These are phyloP conservation scores for Thielaviopsis punctulata DNA, from an alignment of 2,329 filamentous ascomycete genomes.

Conservation along the genomic window DNA sequence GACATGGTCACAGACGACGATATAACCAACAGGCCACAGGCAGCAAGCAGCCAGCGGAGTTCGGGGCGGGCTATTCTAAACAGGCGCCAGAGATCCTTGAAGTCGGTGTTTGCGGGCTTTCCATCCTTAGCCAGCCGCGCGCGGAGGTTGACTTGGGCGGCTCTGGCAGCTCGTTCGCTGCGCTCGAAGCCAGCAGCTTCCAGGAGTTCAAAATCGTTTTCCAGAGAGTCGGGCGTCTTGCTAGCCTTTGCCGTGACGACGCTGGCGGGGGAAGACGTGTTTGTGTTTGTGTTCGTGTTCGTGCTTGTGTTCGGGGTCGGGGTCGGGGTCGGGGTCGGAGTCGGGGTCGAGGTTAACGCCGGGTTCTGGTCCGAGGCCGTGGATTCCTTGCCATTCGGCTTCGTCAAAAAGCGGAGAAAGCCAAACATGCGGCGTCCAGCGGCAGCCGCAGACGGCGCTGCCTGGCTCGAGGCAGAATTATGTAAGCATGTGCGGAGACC, in stretches of 20 bases:
- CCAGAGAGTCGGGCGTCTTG: conserved; percentile 6
- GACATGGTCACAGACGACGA: conserved; percentile 92
- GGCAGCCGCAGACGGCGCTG: neutral
- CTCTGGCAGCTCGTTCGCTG: conserved; percentile 72
- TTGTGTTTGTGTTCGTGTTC: neutral
- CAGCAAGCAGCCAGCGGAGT: conserved; percentile 55
- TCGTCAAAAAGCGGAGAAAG: neutral
- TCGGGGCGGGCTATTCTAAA: conserved; percentile 83
- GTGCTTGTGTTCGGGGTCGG: conserved; percentile 1
- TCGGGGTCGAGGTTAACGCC: neutral
- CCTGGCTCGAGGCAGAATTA: neutral
- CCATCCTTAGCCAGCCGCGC: conserved; percentile 78
- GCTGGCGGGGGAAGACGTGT: neutral
- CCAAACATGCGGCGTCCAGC: conserved; percentile 1
- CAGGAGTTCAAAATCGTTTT: conserved; percentile 24
- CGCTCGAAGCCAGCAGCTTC: conserved; percentile 34
- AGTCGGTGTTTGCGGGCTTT: conserved; percentile 31
- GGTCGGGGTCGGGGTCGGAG: neutral
- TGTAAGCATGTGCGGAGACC: neutral
- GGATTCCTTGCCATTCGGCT: conserved; percentile 2
- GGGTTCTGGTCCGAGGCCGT: neutral
- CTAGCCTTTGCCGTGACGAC: conserved; percentile 3
- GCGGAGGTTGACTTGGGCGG: conserved; percentile 75
- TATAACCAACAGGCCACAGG: conserved; percentile 71
- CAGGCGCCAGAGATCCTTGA: conserved; percentile 67